Conservation (phyloP, 257 asterid genomes). For the Coffea eugenioides region DNA sequence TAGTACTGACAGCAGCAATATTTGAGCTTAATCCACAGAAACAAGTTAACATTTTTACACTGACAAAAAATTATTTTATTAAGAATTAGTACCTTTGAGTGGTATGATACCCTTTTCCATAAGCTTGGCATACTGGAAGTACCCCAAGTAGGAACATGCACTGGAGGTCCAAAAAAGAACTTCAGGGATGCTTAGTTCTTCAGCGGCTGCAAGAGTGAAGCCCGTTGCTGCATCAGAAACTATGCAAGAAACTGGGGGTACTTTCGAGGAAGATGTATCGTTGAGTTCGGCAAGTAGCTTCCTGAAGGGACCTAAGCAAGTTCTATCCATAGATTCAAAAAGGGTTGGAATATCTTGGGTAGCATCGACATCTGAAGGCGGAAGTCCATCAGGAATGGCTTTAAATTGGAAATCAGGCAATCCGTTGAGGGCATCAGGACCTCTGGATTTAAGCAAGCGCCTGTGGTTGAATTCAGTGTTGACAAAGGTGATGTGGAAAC, state of each 20-base stretch:
- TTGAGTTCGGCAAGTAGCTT: constrained; percentile 17
- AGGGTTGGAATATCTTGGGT: constrained; percentile 27
- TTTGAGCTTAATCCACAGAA: too few species aligned
- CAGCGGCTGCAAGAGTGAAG: constrained; percentile 27
- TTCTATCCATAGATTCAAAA: constrained; percentile 16
- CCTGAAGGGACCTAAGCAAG: constrained; percentile 23
- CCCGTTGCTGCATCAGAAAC: constrained; percentile 24
- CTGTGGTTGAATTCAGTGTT: too few species aligned
- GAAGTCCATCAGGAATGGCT: too few species aligned
- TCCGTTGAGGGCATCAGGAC: too few species aligned
- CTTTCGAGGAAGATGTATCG: constrained; percentile 7
- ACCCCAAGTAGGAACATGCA: constrained; percentile 21
- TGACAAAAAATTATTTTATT: too few species aligned
- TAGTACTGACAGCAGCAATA: too few species aligned
- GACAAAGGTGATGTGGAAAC: too few species aligned
- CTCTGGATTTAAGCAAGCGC: too few species aligned
- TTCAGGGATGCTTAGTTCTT: constrained; percentile 28
- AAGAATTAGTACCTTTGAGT: constrained; percentile 16
- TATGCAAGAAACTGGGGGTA: constrained; percentile 31
- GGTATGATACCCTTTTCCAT: constrained; percentile 27
- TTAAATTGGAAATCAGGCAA: too few species aligned
- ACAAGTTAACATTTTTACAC: too few species aligned
- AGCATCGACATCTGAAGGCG: too few species aligned
- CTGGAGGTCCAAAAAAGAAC: constrained; percentile 25
- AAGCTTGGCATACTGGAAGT: constrained; percentile 16